Evolutionary conservation across 345 rosid species (phyloP), one percentile per base, ranked within the genome.

Genomic region (Carallia pectinifolia): DNA sequence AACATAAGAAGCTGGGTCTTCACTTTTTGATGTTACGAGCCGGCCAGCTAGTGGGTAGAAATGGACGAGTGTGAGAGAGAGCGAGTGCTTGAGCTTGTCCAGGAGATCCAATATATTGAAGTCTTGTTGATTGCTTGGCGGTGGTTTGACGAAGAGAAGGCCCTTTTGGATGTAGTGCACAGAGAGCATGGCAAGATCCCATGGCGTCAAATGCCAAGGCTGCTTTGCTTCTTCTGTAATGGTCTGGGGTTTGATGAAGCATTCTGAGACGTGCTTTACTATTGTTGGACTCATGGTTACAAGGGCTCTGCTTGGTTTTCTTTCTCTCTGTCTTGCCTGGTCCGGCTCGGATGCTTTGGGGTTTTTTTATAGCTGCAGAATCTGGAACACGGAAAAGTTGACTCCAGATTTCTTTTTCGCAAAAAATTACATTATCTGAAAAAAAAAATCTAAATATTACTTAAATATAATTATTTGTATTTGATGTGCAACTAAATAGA

Each of bases 31-130:
- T 0, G 93, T 76, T n/a, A 69, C 74, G 0, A 90, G 80, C 16
- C 97, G 87, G 67, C 98, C 93, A 2, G 91, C 77, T 0, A 90
- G 87, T 0, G 98, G 97, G 75, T 85, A 82, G 82, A 85, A 89
- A 75, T 93, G 89, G 50, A 83, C 76, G 0, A 90, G 97, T n/a
- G 94, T 72, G 23, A 71, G 75, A 7, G 92, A 78, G 0, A 86
- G 88, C 52, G 96, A 93, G 6, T 68, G 72, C 70, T 73, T 81
- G 7, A 90, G 86, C 66, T 71, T 77, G 6, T 77, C 74, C 69
- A 86, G 62, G 58, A 84, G 36, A 72, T 79, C 54, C 0, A 39
- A 56, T 66, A 83, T 80, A 5, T 67, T 12, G 83, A 79, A 85
- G 67, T 50, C 59, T 62, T 69, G 34, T 34, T 65, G 66, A 55